A percentile compares a stretch with the other conserved stretches of the same genome.
phyloP scores from a whole-genome alignment of 1,139 yeast species.

The Kodamaea sp. region DNA sequence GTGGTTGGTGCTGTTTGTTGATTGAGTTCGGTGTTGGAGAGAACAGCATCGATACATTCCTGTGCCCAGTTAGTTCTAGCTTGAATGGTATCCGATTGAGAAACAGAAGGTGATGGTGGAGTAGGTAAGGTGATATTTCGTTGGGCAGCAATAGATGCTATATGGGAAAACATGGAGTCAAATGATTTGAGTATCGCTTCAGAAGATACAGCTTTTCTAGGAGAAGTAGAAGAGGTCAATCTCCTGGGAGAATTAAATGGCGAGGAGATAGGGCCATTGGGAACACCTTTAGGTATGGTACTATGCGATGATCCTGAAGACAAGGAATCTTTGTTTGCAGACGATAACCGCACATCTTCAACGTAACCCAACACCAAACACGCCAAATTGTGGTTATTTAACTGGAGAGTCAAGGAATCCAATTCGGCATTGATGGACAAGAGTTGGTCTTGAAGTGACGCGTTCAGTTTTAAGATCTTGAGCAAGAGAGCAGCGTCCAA shows the following conservation, averaged over 20 bases:
- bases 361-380: constrained; percentile 49
- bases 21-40: constrained; percentile 7
- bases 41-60: constrained; percentile 48
- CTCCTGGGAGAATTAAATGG: constrained; percentile 13
- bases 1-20: background rate
- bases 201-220: constrained; percentile 9
- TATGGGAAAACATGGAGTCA: constrained; percentile 53
- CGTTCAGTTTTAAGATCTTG: constrained; percentile 37
- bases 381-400: constrained; percentile 45
- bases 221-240: constrained; percentile 3
- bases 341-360: constrained; percentile 39
- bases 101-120: constrained; percentile 31
- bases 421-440: constrained; percentile 31
- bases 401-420: constrained; percentile 26
- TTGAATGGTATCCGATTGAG: constrained; percentile 27
- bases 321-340: constrained; percentile 8
- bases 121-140: constrained; percentile 49
- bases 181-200: constrained; percentile 19
- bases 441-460: constrained; percentile 35
- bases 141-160: constrained; percentile 58
- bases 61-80: constrained; percentile 54
- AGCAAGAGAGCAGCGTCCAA: constrained; percentile 26
- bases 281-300: background rate
- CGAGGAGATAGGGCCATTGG: constrained; percentile 4
- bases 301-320: constrained; percentile 1